A percentile compares a stretch with the other conserved stretches of the same genome.
Evolutionary conservation across 129 eudicot genomes (phyloP).

Genomic region (Tanacetum coccineum): DNA sequence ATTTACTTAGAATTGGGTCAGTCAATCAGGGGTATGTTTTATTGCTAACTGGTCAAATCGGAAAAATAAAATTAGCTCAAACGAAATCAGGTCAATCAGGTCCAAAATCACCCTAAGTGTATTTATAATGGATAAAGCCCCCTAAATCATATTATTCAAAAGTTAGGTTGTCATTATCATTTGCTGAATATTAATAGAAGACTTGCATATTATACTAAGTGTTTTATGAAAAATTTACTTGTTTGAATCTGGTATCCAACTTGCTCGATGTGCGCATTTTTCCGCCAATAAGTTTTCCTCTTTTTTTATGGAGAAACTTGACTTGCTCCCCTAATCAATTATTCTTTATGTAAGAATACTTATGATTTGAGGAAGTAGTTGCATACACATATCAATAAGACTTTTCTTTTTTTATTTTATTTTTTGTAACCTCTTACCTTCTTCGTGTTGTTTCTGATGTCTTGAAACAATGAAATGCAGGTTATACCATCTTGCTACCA

Average conservation of each 20-base stretch:
- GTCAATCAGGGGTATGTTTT: neutral
- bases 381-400: too few relatives aligned
- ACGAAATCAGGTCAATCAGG: neutral
- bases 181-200: neutral
- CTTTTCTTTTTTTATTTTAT: too few relatives aligned
- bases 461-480: slow-evolving; percentile 36
- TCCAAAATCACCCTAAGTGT: too few relatives aligned
- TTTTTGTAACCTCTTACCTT: neutral
- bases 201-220: neutral
- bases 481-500: slow-evolving; percentile 26
- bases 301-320: neutral
- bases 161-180: neutral
- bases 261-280: neutral
- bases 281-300: neutral
- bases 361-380: neutral
- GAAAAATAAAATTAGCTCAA: neutral
- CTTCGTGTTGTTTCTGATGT: neutral
- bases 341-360: slow-evolving; percentile 1
- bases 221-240: neutral
- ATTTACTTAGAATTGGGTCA: neutral
- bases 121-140: neutral
- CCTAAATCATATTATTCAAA: neutral
- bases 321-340: neutral
- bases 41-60: neutral
- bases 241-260: neutral